These are phyloP conservation scores for Geotrichum europaeum DNA, from an alignment of 1,139 yeast species.

Conservation along the genomic window DNA sequence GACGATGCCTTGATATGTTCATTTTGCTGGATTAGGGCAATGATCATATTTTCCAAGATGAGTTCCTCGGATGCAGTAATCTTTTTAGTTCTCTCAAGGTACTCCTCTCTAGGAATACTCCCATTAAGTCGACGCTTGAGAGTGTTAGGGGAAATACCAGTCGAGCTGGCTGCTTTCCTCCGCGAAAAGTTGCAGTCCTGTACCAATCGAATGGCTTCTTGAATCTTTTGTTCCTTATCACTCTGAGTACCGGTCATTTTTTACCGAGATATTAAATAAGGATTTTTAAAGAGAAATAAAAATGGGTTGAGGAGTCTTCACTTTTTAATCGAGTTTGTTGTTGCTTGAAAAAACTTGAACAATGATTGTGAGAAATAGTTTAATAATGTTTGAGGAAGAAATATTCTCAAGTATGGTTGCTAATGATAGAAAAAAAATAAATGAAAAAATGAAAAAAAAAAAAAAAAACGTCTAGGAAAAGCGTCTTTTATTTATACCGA, in stretches of 20 bases:
- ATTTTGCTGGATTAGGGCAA: constrained; percentile 18
- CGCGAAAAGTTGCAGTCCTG: constrained; percentile 16
- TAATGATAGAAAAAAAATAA: too few species aligned
- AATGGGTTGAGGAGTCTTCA: too few species aligned
- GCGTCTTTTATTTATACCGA: too few species aligned
- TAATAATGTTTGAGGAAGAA: too few species aligned
- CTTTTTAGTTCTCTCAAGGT: constrained; percentile 17
- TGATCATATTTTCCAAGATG: constrained; percentile 16
- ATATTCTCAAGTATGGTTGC: too few species aligned
- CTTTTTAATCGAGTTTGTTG: too few species aligned
- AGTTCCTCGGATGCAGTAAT: constrained; percentile 18
- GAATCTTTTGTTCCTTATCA: constrained; percentile 16
- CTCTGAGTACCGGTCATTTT: neutral
- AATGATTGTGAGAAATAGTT: too few species aligned
- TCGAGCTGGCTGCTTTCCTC: constrained; percentile 18
- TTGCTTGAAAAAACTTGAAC: too few species aligned
- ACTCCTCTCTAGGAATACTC: constrained; percentile 18
- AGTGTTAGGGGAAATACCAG: constrained; percentile 18
- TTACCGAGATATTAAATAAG: neutral
- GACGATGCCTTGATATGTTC: constrained; percentile 18
- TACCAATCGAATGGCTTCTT: constrained; percentile 19
- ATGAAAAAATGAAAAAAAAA: too few species aligned
- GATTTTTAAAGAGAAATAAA: neutral
- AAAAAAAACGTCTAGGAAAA: too few species aligned
- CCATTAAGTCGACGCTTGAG: constrained; percentile 19